phyloP scores from a whole-genome alignment of 2,329 filamentous ascomycete species.

The Colletotrichum chlorophyti region DNA sequence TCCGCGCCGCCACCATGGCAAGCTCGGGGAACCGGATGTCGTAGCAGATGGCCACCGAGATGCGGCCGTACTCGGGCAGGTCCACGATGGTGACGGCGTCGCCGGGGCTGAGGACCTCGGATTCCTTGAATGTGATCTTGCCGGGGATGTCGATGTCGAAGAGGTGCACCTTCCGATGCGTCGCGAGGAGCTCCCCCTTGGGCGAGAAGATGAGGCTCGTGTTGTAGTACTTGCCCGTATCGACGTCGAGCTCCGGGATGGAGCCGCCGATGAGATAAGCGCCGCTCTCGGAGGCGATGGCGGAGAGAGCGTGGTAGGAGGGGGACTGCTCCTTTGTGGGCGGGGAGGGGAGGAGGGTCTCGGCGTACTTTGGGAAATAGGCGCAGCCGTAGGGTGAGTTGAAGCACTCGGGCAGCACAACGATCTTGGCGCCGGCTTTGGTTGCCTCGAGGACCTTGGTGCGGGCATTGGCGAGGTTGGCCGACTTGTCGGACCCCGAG shows the following conservation, averaged over 20 bases:
- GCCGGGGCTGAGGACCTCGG: conserved; percentile 85
- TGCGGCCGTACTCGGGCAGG: conserved; percentile 84
- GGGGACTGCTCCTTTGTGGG: conserved; percentile 75
- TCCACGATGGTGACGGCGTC: conserved; percentile 87
- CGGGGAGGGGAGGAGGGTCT: conserved; percentile 80
- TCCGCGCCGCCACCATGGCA: conserved; percentile 84
- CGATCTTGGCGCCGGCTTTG: conserved; percentile 76
- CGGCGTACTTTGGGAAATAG: conserved; percentile 91
- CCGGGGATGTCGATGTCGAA: conserved; percentile 98
- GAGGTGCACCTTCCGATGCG: conserved; percentile 91
- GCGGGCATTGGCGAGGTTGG: conserved; percentile 83
- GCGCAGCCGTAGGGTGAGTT: conserved; percentile 95
- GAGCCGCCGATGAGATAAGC: conserved; percentile 90
- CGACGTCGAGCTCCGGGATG: conserved; percentile 78
- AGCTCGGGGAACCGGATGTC: conserved; percentile 96
- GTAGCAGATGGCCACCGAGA: conserved; percentile 95
- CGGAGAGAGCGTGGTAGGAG: conserved; percentile 83
- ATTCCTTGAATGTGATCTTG: conserved; percentile 90
- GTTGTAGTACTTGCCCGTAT: conserved; percentile 79
- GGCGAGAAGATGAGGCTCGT: conserved; percentile 86
- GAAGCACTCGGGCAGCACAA: conserved; percentile 98
- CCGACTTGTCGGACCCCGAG: conserved; percentile 80
- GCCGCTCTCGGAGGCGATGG: conserved; percentile 78
- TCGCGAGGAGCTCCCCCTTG: conserved; percentile 78
- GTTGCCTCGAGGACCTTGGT: conserved; percentile 85